Conservation (phyloP, 768 basidiomycete species). For the Suillus plorans region DNA sequence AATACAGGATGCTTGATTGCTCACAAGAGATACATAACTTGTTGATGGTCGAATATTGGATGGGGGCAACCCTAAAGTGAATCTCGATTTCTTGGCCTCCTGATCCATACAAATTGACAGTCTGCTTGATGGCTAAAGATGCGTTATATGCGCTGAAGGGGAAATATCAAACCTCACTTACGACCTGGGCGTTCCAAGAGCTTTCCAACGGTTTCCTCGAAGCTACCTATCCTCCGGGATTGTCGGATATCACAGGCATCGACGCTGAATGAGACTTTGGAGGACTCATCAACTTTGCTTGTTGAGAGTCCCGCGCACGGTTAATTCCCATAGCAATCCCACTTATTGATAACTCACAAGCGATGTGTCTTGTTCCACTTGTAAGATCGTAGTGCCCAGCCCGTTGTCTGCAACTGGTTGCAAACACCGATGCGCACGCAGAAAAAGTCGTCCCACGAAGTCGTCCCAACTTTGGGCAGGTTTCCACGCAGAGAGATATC, state of each 20-base stretch:
- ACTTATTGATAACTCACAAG: background rate
- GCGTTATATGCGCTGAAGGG: background rate
- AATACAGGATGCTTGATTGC: background rate
- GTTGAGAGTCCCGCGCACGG: background rate
- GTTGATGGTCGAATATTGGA: background rate
- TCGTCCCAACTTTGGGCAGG: background rate
- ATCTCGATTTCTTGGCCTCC: background rate
- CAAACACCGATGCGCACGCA: background rate
- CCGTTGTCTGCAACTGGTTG: background rate
- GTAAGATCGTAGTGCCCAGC: background rate
- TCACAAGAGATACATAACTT: slow-evolving; percentile 1
- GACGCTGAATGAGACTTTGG: background rate
- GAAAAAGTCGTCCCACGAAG: background rate
- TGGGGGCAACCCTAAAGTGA: background rate
- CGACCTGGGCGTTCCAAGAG: background rate
- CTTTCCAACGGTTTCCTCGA: background rate
- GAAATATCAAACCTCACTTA: background rate
- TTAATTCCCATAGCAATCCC: background rate
- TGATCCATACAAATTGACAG: background rate
- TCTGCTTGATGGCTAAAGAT: background rate
- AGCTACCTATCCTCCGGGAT: background rate
- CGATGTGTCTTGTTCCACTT: background rate
- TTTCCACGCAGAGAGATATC: background rate
- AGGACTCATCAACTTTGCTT: background rate
- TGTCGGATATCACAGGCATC: background rate